A percentile compares a stretch with the other conserved stretches of the same genome.
phyloP scores from a whole-genome alignment of 352 stramenopile genomes.

The Phytophthora palmivora region DNA sequence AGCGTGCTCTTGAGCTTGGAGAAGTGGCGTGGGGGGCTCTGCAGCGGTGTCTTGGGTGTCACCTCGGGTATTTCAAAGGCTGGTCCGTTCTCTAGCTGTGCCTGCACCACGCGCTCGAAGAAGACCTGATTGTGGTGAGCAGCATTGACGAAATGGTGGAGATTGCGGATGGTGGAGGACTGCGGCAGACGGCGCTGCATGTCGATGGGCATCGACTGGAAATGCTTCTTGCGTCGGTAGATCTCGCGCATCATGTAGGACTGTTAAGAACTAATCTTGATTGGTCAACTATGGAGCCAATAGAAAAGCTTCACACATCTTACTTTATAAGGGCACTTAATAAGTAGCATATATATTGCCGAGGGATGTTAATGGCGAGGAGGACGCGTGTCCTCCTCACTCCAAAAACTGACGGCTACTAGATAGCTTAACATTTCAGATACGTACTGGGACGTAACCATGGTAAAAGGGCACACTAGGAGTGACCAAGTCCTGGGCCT shows the following conservation, averaged over 20 bases:
- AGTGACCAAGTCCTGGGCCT: no score
- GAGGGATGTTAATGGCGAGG: no score
- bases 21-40: conserved; percentile 74
- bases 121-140: conserved; percentile 85
- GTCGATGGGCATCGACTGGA: conserved; percentile 76
- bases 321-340: no score
- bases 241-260: conserved; percentile 86
- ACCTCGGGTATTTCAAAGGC: conserved; percentile 58
- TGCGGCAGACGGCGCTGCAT: conserved; percentile 79
- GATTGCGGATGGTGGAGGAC: conserved; percentile 73
- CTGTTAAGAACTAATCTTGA: no score
- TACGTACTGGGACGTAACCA: no score
- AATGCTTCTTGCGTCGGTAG: conserved; percentile 83
- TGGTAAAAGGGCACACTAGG: no score
- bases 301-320: no score
- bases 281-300: no score
- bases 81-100: conserved; percentile 68
- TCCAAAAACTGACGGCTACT: no score
- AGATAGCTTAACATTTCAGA: no score
- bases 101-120: conserved; percentile 78
- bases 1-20: conserved; percentile 93
- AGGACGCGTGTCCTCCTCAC: no score
- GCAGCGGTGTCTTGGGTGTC: conserved; percentile 64
- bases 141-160: conserved; percentile 85
- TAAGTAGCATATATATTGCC: no score